Conservation (phyloP, 2,329 filamentous ascomycete genomes). For the Beauveria pseudobassiana region DNA sequence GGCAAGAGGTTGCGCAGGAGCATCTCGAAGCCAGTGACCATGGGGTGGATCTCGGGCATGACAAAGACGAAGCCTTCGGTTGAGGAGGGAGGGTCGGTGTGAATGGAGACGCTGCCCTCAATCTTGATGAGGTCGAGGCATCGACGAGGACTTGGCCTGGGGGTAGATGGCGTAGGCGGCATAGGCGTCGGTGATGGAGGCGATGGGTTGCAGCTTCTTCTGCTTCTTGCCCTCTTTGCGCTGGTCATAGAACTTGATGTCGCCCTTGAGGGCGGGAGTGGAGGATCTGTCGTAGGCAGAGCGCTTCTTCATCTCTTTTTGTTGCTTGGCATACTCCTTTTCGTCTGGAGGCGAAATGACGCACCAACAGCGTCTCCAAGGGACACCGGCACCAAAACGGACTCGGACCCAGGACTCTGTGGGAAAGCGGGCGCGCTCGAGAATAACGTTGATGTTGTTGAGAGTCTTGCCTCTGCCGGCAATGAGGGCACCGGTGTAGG, state of each 20-base stretch:
- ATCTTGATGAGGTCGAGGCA: slow-evolving; percentile 92
- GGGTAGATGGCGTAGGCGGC: slow-evolving; percentile 94
- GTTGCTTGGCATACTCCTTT: slow-evolving; percentile 77
- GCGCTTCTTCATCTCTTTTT: slow-evolving; percentile 75
- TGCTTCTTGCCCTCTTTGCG: slow-evolving; percentile 69
- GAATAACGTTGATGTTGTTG: slow-evolving; percentile 84
- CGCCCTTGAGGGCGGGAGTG: slow-evolving; percentile 64
- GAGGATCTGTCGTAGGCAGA: slow-evolving; percentile 73
- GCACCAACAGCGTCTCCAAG: slow-evolving; percentile 96
- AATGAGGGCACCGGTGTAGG: slow-evolving; percentile 91
- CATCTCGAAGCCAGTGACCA: slow-evolving; percentile 90
- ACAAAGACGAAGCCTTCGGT: slow-evolving; percentile 95
- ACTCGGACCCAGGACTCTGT: slow-evolving; percentile 93
- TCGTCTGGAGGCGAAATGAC: slow-evolving; percentile 89
- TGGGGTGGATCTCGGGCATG: slow-evolving; percentile 92
- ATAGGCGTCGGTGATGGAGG: slow-evolving; percentile 83
- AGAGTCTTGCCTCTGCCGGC: slow-evolving; percentile 85
- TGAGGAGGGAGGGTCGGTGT: slow-evolving; percentile 66
- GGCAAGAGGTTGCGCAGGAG: slow-evolving; percentile 90
- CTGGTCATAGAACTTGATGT: slow-evolving; percentile 91
- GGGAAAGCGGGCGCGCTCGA: slow-evolving; percentile 70
- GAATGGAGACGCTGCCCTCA: slow-evolving; percentile 83
- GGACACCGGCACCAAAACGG: slow-evolving; percentile 88
- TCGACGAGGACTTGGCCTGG: slow-evolving; percentile 92
- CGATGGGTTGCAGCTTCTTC: slow-evolving; percentile 85